phyloP scores from a whole-genome alignment of 2,329 filamentous ascomycete species.

The Metarhizium guizhouense region DNA sequence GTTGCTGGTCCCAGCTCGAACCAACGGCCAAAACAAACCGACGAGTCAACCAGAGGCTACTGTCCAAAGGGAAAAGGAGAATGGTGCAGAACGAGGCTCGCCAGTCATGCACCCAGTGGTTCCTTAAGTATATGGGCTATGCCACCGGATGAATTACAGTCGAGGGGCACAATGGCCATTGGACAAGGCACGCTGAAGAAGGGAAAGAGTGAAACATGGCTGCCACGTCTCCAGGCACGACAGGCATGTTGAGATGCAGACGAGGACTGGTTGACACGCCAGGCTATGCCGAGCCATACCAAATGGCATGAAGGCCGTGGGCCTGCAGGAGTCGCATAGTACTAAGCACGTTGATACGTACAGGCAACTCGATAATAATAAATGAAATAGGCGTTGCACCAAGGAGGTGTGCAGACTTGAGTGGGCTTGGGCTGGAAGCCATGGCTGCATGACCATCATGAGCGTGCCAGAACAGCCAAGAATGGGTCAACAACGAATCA shows the following conservation, averaged over 20 bases:
- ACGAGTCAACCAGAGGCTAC: neutral
- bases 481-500: neutral
- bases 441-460: neutral
- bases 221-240: neutral
- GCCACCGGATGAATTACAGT: neutral
- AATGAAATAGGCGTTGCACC: too few species aligned
- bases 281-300: neutral
- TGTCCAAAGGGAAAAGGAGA: neutral
- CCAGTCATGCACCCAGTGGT: neutral
- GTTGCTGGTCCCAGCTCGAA: neutral
- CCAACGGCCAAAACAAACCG: neutral
- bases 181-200: neutral
- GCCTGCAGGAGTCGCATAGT: neutral
- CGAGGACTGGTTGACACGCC: neutral
- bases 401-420: neutral
- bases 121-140: neutral
- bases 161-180: neutral
- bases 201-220: slow-evolving; percentile 2
- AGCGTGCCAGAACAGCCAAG: neutral
- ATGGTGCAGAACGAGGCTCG: neutral
- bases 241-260: neutral
- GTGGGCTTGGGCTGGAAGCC: neutral
- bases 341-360: neutral
- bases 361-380: neutral
- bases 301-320: neutral